phyloP scores from a whole-genome alignment of 192 early-diverging fungal species.

The Linnemannia exigua region DNA sequence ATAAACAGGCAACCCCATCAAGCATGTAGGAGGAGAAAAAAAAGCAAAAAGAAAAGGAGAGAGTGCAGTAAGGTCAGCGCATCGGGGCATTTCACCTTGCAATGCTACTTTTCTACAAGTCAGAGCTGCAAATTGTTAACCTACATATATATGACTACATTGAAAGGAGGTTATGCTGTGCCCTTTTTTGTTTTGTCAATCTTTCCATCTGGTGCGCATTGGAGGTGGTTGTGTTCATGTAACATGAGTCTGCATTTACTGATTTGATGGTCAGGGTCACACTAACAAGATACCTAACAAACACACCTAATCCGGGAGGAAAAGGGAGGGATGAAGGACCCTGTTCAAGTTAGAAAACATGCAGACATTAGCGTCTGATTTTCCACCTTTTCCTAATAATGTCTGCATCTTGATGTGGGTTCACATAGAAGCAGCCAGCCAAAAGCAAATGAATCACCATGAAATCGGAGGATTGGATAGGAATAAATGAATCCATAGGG shows the following conservation, averaged over 20 bases:
- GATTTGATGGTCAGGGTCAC: slow-evolving; percentile 6
- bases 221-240: neutral
- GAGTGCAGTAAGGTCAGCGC: neutral
- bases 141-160: too few species aligned
- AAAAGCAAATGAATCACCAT: slow-evolving; percentile 12
- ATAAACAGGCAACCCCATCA: neutral
- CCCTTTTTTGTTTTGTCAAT: neutral
- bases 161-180: too few species aligned
- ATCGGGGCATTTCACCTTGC: too few species aligned
- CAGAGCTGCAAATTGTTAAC: too few species aligned
- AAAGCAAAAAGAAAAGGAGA: neutral
- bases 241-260: neutral
- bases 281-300: neutral
- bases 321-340: slow-evolving; percentile 7
- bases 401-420: neutral
- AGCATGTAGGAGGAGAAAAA: neutral
- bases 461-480: slow-evolving; percentile 8
- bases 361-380: neutral
- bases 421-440: neutral
- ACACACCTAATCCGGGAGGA: neutral
- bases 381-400: neutral
- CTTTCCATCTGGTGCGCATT: too few species aligned
- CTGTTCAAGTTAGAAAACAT: slow-evolving; percentile 5
- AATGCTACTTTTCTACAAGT: too few species aligned
- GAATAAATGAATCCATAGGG: slow-evolving; percentile 8